phyloP scores from a whole-genome alignment of 345 rosid species.

The Eucalyptus albens region DNA sequence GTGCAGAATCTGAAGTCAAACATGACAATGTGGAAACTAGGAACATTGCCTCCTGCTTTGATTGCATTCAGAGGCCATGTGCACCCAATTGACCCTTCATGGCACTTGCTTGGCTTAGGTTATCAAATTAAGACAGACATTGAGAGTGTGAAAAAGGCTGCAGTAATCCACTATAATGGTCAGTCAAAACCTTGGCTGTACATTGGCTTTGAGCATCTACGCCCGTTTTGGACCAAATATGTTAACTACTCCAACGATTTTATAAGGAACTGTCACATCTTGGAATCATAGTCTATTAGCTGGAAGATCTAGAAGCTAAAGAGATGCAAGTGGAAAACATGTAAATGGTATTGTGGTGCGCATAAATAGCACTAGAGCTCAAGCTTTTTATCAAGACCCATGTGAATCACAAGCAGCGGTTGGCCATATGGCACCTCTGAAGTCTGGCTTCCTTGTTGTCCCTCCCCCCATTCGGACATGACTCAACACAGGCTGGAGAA shows the following conservation, averaged over 20 bases:
- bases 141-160: conserved; percentile 69
- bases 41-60: conserved; percentile 96
- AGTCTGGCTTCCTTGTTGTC: neutral
- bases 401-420: neutral
- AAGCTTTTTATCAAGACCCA: neutral
- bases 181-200: conserved; percentile 98
- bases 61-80: conserved; percentile 93
- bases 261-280: conserved; percentile 83
- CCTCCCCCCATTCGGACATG: neutral
- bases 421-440: neutral
- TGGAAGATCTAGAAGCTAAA: neutral
- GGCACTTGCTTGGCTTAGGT: conserved; percentile 99
- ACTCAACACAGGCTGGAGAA: neutral
- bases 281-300: conserved; percentile 45
- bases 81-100: conserved; percentile 74
- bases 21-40: conserved; percentile 96
- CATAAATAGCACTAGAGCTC: neutral
- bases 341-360: neutral
- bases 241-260: conserved; percentile 93
- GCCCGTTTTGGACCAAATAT: conserved; percentile 94
- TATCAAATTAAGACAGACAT: conserved; percentile 71
- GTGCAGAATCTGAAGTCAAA: conserved; percentile 82
- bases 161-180: conserved; percentile 97
- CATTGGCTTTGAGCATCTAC: conserved; percentile 97
- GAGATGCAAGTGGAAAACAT: neutral